These are phyloP conservation scores for Plenodomus tracheiphilus DNA, from an alignment of 2,329 filamentous ascomycete genomes.

Conservation along the genomic window DNA sequence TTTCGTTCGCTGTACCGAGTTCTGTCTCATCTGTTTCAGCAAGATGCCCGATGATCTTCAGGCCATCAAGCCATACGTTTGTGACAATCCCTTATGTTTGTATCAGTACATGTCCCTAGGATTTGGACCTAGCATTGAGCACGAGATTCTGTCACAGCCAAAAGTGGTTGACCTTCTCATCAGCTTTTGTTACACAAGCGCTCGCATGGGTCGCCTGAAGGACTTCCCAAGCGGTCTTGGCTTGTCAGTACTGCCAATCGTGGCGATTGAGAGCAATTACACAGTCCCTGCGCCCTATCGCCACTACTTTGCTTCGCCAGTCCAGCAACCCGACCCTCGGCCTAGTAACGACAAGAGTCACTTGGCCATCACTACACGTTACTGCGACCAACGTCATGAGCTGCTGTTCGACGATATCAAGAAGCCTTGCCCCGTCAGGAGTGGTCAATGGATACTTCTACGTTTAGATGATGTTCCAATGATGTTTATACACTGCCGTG, in stretches of 20 bases:
- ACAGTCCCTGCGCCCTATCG: constrained; percentile 3
- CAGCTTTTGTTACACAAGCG: constrained; percentile 74
- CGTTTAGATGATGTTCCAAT: constrained; percentile 16
- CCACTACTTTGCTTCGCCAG: neutral
- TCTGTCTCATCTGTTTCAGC: constrained; percentile 83
- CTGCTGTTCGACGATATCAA: constrained; percentile 47
- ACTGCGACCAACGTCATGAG: constrained; percentile 46
- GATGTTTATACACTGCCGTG: constrained; percentile 53
- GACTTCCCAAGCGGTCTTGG: constrained; percentile 63
- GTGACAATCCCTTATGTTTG: constrained; percentile 72
- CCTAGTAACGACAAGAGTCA: neutral
- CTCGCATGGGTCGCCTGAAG: constrained; percentile 48
- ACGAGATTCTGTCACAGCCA: constrained; percentile 78
- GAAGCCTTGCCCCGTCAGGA: constrained; percentile 41
- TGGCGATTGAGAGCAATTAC: constrained; percentile 22
- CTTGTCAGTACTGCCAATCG: constrained; percentile 53
- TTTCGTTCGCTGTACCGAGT: constrained; percentile 79
- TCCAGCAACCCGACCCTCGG: neutral
- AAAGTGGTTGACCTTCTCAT: constrained; percentile 83
- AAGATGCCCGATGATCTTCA: constrained; percentile 67
- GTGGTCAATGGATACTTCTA: constrained; percentile 59
- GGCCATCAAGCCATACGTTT: constrained; percentile 75
- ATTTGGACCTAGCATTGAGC: constrained; percentile 81
- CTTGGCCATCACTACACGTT: constrained; percentile 19
- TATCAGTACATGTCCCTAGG: constrained; percentile 89